Percentiles rank a stretch among this genome's conserved stretches.
Evolutionary conservation across 2,329 filamentous ascomycete genomes (phyloP).

Genomic region (Fusarium dlaminii): DNA sequence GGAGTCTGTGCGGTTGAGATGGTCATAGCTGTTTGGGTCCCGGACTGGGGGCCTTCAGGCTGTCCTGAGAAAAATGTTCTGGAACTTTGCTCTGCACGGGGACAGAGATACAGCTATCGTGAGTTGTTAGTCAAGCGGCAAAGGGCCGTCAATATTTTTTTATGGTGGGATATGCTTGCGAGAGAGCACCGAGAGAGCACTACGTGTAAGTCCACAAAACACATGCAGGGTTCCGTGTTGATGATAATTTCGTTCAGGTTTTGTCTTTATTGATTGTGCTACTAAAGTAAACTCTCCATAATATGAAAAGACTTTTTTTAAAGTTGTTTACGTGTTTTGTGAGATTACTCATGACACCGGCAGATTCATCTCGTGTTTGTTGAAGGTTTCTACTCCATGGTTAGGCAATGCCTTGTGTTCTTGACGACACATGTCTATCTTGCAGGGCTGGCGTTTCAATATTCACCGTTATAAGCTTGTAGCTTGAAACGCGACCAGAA

Average conservation of each 20-base stretch:
- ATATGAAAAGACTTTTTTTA: not conserved
- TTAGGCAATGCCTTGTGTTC: constrained; percentile 1
- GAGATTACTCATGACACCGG: not conserved
- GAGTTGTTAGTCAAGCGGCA: not conserved
- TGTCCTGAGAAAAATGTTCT: constrained; percentile 19
- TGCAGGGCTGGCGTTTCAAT: constrained; percentile 30
- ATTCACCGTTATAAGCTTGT: constrained; percentile 22
- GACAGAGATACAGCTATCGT: constrained; percentile 10
- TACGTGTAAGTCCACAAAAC: not conserved
- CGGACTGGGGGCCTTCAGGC: constrained; percentile 11
- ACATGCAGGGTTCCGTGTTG: constrained; percentile 1
- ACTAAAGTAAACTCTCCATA: not conserved
- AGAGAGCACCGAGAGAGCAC: not conserved
- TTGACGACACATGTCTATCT: not conserved
- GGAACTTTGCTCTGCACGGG: constrained; percentile 11
- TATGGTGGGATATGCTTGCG: not conserved
- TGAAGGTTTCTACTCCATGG: not conserved
- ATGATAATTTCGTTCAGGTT: constrained; percentile 18
- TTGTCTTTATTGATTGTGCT: constrained; percentile 12
- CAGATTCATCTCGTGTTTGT: constrained; percentile 3
- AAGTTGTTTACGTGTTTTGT: not conserved
- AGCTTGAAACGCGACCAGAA: constrained; percentile 27
- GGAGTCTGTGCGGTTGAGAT: constrained; percentile 14
- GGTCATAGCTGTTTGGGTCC: constrained; percentile 10
- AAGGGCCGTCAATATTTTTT: not conserved